Conservation (phyloP, 345 rosid genomes). For the Carallia brachiata region DNA sequence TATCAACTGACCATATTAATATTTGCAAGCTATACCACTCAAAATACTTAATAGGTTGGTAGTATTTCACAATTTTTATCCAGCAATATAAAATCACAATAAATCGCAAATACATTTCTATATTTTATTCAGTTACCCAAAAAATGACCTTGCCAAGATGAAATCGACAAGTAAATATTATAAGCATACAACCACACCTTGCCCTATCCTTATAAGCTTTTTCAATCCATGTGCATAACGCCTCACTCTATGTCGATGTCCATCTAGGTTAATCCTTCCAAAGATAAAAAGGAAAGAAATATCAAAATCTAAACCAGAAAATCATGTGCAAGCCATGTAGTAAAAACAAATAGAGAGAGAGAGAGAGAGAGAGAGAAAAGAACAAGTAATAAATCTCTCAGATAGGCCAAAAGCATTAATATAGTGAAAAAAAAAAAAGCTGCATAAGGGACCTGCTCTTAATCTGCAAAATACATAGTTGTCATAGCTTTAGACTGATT, state of each 20-base stretch:
- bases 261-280: constrained; percentile 75
- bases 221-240: constrained; percentile 76
- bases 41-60: too few species aligned
- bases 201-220: constrained; percentile 83
- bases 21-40: too few species aligned
- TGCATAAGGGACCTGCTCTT: background rate
- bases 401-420: background rate
- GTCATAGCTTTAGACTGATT: background rate
- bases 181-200: constrained; percentile 49
- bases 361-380: background rate
- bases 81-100: too few species aligned
- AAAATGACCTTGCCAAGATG: background rate
- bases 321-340: background rate
- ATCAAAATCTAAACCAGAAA: constrained; percentile 5
- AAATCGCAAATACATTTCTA: too few species aligned
- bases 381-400: constrained; percentile 1
- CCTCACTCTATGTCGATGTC: constrained; percentile 87
- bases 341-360: background rate
- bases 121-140: background rate
- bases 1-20: too few species aligned
- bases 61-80: too few species aligned
- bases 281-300: constrained; percentile 17
- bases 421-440: background rate
- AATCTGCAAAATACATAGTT: too few species aligned
- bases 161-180: background rate